phyloP scores from a whole-genome alignment of 495 filamentous ascomycete species.

The Lasiosphaeriaceae sp. region DNA sequence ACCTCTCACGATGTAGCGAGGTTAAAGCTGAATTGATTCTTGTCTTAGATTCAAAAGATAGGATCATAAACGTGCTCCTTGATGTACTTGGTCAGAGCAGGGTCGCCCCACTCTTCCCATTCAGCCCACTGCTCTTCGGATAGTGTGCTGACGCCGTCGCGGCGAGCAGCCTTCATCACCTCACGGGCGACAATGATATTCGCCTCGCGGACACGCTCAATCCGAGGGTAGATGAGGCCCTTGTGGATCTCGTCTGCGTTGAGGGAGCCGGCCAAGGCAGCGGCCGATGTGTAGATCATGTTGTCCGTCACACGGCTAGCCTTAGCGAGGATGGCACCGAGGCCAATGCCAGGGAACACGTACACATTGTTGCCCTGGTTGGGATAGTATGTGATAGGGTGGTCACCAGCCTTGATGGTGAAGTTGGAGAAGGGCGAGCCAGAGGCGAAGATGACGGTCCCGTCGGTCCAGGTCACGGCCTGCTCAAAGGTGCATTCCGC shows the following conservation, averaged over 20 bases:
- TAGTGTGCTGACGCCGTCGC: slow-evolving; percentile 50
- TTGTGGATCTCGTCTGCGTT: slow-evolving; percentile 74
- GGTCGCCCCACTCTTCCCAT: slow-evolving; percentile 76
- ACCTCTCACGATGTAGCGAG: background rate
- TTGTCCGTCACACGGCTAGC: slow-evolving; percentile 83
- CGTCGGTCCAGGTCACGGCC: slow-evolving; percentile 82
- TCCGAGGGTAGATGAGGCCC: slow-evolving; percentile 88
- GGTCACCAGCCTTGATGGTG: slow-evolving; percentile 57
- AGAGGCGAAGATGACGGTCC: slow-evolving; percentile 87
- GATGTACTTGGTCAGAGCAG: slow-evolving; percentile 74
- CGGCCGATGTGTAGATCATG: slow-evolving; percentile 92
- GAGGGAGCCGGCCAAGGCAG: slow-evolving; percentile 72
- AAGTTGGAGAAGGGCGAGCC: slow-evolving; percentile 88
- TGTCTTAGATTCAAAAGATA: slow-evolving; percentile 11
- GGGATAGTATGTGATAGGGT: slow-evolving; percentile 69
- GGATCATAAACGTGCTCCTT: slow-evolving; percentile 80
- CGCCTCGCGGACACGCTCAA: slow-evolving; percentile 87
- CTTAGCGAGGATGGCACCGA: slow-evolving; percentile 91
- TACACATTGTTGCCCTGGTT: slow-evolving; percentile 93
- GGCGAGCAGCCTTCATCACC: slow-evolving; percentile 84
- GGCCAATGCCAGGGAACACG: slow-evolving; percentile 94
- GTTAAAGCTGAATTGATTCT: background rate
- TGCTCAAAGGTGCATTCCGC: slow-evolving; percentile 96
- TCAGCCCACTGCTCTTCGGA: slow-evolving; percentile 74
- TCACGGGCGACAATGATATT: slow-evolving; percentile 81